Percentiles rank a stretch among this genome's conserved stretches.
Evolutionary conservation across 306 rosid genomes (phyloP).

Genomic region (Prunus campanulata): DNA sequence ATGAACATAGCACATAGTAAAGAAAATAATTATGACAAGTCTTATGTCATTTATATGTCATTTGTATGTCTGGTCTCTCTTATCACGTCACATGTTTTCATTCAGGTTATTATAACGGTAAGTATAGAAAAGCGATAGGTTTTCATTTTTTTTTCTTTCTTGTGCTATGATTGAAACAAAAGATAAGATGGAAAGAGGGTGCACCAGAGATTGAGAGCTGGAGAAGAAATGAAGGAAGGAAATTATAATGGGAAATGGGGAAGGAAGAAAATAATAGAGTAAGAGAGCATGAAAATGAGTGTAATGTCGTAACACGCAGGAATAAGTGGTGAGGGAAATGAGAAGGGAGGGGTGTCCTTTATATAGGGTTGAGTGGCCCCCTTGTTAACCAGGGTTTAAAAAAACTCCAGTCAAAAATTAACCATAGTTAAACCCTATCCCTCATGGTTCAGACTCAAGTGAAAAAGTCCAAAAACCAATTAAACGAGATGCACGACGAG

Average conservation of each 20-base stretch:
- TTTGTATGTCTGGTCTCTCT: no score
- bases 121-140: no score
- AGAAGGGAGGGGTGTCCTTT: slow-evolving; percentile 11
- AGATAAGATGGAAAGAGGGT: background rate
- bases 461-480: no score
- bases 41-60: no score
- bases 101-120: no score
- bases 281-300: slow-evolving; percentile 21
- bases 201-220: slow-evolving; percentile 31
- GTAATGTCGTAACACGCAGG: background rate
- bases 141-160: no score
- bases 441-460: background rate
- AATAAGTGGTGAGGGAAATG: slow-evolving; percentile 25
- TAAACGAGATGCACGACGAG: no score
- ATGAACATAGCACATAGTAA: no score
- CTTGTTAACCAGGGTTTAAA: slow-evolving; percentile 23
- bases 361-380: slow-evolving; percentile 37
- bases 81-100: no score
- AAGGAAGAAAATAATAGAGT: background rate
- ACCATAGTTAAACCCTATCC: slow-evolving; percentile 50
- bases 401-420: slow-evolving; percentile 3
- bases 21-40: no score
- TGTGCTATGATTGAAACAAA: background rate
- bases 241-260: slow-evolving; percentile 15
- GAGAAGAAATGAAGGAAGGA: slow-evolving; percentile 7